Evolutionary conservation across 805 yeast species (phyloP).

Genomic region (Allodekkera sacchari): DNA sequence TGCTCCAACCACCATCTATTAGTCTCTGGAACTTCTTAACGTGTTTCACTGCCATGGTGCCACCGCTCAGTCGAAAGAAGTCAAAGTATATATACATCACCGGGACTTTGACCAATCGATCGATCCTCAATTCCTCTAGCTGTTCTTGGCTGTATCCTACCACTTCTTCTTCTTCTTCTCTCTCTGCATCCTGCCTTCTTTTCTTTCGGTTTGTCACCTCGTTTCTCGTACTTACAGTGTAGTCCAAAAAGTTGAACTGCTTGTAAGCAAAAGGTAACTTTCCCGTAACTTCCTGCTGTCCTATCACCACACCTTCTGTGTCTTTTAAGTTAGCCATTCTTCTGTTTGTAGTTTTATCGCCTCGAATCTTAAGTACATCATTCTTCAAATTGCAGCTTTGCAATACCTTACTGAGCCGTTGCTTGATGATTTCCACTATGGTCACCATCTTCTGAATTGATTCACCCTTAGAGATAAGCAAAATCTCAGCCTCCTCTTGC

Average conservation of each 20-base stretch:
- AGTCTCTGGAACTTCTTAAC: conserved; percentile 7
- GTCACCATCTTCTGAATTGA: conserved; percentile 23
- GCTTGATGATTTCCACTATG: conserved; percentile 23
- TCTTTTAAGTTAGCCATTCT: conserved; percentile 9
- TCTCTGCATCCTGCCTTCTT: background rate
- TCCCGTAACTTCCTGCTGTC: conserved; percentile 1
- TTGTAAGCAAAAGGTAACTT: conserved; percentile 3
- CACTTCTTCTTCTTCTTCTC: background rate
- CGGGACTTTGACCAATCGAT: conserved; percentile 12
- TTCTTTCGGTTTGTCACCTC: no score
- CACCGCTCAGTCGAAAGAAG: conserved; percentile 7
- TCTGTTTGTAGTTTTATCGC: conserved; percentile 6
- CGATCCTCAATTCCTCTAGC: conserved; percentile 8
- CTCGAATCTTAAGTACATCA: background rate
- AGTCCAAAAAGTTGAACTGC: conserved; percentile 21
- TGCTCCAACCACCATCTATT: conserved; percentile 11
- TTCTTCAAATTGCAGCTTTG: background rate
- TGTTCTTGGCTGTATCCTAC: conserved; percentile 5
- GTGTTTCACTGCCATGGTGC: conserved; percentile 1
- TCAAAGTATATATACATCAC: conserved; percentile 19
- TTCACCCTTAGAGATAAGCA: conserved; percentile 14
- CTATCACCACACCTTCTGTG: conserved; percentile 3
- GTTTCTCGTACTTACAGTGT: conserved; percentile 4
- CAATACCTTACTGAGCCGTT: conserved; percentile 9
- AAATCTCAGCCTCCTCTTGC: conserved; percentile 7